Evolutionary conservation across 2,329 filamentous ascomycete genomes (phyloP).

Genomic region (Aspergillus persii): DNA sequence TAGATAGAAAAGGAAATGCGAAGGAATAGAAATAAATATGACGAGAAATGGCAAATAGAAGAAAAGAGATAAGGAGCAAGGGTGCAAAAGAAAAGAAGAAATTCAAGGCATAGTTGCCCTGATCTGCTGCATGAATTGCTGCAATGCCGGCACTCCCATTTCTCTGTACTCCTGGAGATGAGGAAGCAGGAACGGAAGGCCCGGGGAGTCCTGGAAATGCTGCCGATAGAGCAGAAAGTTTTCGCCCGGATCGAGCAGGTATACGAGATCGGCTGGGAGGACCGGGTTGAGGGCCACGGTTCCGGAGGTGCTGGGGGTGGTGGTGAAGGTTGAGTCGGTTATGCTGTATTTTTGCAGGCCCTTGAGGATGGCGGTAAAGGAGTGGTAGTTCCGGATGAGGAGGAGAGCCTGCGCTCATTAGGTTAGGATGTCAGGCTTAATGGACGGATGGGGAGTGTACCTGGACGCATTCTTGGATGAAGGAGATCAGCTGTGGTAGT

Average conservation of each 20-base stretch:
- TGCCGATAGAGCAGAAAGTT: slow-evolving; percentile 39
- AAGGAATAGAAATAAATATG: too few relatives aligned
- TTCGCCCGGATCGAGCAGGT: slow-evolving; percentile 28
- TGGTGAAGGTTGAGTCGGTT: slow-evolving; percentile 19
- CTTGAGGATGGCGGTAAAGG: slow-evolving; percentile 35
- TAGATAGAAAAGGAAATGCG: background rate
- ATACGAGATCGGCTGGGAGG: slow-evolving; percentile 22
- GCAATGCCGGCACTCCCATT: slow-evolving; percentile 26
- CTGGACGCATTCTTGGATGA: slow-evolving; percentile 35
- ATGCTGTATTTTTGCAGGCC: slow-evolving; percentile 37
- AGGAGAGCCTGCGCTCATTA: slow-evolving; percentile 27
- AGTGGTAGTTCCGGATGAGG: slow-evolving; percentile 34
- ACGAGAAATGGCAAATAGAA: background rate
- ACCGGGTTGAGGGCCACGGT: slow-evolving; percentile 24
- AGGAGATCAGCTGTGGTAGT: slow-evolving; percentile 31
- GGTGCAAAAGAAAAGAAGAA: background rate
- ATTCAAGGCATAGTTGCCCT: slow-evolving; percentile 10
- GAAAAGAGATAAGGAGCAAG: background rate
- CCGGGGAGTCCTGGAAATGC: slow-evolving; percentile 30
- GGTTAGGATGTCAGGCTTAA: slow-evolving; percentile 6
- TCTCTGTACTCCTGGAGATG: slow-evolving; percentile 36
- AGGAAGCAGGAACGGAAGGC: slow-evolving; percentile 40
- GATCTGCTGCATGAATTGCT: slow-evolving; percentile 29
- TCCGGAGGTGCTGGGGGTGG: slow-evolving; percentile 11
- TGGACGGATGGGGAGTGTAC: slow-evolving; percentile 14